Base-by-base conservation (phyloP, 768 basidiomycete species). In the Podaxis sp. region DNA sequence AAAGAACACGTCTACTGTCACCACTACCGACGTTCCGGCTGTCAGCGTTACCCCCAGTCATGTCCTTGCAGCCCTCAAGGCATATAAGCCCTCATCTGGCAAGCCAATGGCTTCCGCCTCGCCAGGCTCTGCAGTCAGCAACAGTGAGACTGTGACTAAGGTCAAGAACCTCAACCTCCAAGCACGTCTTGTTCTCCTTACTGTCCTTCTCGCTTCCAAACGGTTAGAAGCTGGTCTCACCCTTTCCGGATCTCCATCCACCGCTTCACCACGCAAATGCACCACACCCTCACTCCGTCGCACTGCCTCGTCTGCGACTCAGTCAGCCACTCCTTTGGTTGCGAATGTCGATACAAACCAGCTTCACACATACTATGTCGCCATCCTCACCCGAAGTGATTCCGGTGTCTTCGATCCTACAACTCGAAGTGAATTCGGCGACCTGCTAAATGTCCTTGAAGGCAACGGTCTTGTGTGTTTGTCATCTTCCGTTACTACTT, bases 371-470 rank as follows among this genome's bases (percentile, higher is more conserved):
- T 92, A 87, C 72, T 93, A 94, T 67, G 71, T 75, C 40, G 69
- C 78, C 2, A 74, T 90, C 52, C 82, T 95, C 8, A 77, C 78
- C 15, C 82, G 88, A 38, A 77, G 81, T 11, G 84, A 84, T 22
- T 77, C 75, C 15, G 82, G 81, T 15, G 71, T 84, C 4, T 88
- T 92, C 64, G 75, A 82, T 2, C 79, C 88, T 2, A 90, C 89
- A 1, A 90, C 88, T 9, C 81, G 89, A 8, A 90, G 84, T 70
- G 92, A 93, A 68, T 93, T 95, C 66, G 77, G 80, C 0, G 92
- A 95, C 66, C 78, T 94, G 2, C 69, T 90, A 0, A 82, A 84
- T 26, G 76, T 93, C 53, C 75, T 95, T 40, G 92, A 95, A 74
- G 90, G 88, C 3, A 80, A 84, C 6, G 93, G 92, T 2, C 77